Evolutionary conservation across 495 filamentous ascomycete genomes (phyloP), one percentile per base, ranked within the genome.

Genomic region (Trichoderma gamsii): DNA sequence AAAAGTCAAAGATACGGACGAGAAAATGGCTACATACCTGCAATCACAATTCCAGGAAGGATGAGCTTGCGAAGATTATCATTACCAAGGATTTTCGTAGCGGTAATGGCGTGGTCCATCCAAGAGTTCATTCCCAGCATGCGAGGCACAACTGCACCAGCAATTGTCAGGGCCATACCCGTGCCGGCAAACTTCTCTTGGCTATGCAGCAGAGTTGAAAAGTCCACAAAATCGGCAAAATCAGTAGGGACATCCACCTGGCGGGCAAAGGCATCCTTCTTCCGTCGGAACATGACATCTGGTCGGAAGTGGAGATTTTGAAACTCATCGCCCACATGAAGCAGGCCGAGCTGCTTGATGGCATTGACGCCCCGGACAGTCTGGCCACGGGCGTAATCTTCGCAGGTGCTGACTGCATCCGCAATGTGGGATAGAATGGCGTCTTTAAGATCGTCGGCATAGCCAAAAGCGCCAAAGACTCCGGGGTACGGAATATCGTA

Each of bases 111-210:
- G 67, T 93, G 91, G 75, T 98, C 95, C 66, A 97, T 79, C 90
- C 94, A 97, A 66, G 90, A 87, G 73, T 91, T 85, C 64, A 93
- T 88, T 70, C 94, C 91, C 59, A 98, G 80, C 69, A 93, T 81
- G 46, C 93, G 85, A 15, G 88, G 85, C 64, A 93, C 92, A 12
- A 97, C 81, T 23, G 95, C 89, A 68, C 92, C 92, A n/a, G 89
- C 91, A 38, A 94, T 87, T 2, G 95, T 98, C 77, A 99, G 83
- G 49, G 96, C 94, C 88, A 98, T 90, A 69, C 95, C 87, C 35
- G 92, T 92, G 46, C 92, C 92, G 16, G 92, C 93, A 51, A 95
- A 80, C 80, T 98, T 97, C 81, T 99, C 96, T 75, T 99, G 93
- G 63, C 87, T 83, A 72, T 98, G 92, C 82, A 95, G 88, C 12